Base-by-base conservation (phyloP, 192 early-diverging fungal genomes). In the Entrophospora sp. region DNA sequence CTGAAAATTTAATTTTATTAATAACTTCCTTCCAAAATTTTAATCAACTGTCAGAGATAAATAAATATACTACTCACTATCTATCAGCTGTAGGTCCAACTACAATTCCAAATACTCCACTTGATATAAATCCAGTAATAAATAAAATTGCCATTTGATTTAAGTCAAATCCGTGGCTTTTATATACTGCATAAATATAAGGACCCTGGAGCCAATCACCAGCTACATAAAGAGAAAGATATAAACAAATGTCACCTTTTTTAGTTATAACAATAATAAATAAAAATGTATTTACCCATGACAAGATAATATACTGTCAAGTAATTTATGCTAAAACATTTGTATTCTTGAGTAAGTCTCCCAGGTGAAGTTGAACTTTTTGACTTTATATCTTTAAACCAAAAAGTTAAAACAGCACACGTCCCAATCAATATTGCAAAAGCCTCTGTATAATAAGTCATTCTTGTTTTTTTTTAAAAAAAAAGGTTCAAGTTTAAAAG, bases 71-170 rank as follows among this genome's bases (percentile, higher is more conserved):
- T 30, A 57, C 77, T 38, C 78, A 88, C 88, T 76, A 73, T 58
- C 73, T 81, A 61, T 91, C 89, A 12, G 85, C 87, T 13, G 87
- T 62, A 46, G 83, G 82, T 64, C 88, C 89, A 38, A 89, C 68
- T 6, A 85, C 59, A 2, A 86, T 89, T 31, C 88, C 88, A 77
- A 85, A 81, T 43, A 90, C 66, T 7, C 87, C 88, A 36, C 84
- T 77, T 9, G 81, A 81, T 30, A 87, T 64, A 66, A 91, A 91
- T 18, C 89, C 89, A 10, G 80, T 81, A 22, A 91, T 77, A 67
- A 87, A 90, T 36, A 91, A 67, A 28, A 83, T 67, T 7, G 83
- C 87, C 64, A 90, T 90, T 3, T 81, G 67, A 24, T 69, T 68
- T 43, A 88, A 75, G 1, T 66, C 49, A 66, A 81, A 84, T 24